These are phyloP conservation scores for Starmerella apicola DNA, from an alignment of 805 yeast species.

Conservation along the genomic window DNA sequence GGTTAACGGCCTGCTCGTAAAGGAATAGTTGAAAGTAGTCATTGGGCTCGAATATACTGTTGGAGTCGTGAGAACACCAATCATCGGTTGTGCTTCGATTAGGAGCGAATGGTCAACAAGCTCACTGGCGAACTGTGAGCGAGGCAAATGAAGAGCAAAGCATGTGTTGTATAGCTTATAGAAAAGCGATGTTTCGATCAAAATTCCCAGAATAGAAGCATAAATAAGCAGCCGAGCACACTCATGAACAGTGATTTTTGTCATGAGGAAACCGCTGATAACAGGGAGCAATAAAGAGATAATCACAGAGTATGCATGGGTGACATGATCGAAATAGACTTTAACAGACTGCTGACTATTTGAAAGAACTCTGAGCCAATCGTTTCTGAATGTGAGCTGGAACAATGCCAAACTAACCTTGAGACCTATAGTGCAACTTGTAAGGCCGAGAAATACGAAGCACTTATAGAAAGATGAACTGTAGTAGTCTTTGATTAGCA, in stretches of 20 bases:
- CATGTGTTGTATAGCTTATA: slow-evolving; percentile 20
- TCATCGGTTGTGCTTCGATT: slow-evolving; percentile 9
- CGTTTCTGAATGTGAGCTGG: slow-evolving; percentile 15
- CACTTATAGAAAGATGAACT: background rate
- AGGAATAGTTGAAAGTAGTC: background rate
- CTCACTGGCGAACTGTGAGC: slow-evolving; percentile 6
- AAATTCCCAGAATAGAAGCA: slow-evolving; percentile 6
- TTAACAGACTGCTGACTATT: slow-evolving; percentile 19
- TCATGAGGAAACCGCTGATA: slow-evolving; percentile 8
- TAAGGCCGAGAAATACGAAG: background rate
- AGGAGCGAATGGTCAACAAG: background rate
- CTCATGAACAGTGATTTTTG: slow-evolving; percentile 4
- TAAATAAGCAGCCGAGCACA: slow-evolving; percentile 8
- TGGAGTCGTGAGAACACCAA: slow-evolving; percentile 16
- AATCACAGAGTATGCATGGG: slow-evolving; percentile 11
- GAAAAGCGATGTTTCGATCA: slow-evolving; percentile 17
- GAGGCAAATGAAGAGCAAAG: slow-evolving; percentile 21
- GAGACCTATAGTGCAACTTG: slow-evolving; percentile 4
- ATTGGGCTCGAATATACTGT: background rate
- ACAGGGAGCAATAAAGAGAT: slow-evolving; percentile 13
- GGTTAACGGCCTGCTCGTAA: slow-evolving; percentile 11
- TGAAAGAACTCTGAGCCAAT: slow-evolving; percentile 22
- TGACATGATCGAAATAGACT: slow-evolving; percentile 8
- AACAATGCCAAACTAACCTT: slow-evolving; percentile 9
- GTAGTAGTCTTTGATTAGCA: background rate